Evolutionary conservation across 1,284 basidiomycete genomes (phyloP).

Genomic region (Trichosporon faecale): DNA sequence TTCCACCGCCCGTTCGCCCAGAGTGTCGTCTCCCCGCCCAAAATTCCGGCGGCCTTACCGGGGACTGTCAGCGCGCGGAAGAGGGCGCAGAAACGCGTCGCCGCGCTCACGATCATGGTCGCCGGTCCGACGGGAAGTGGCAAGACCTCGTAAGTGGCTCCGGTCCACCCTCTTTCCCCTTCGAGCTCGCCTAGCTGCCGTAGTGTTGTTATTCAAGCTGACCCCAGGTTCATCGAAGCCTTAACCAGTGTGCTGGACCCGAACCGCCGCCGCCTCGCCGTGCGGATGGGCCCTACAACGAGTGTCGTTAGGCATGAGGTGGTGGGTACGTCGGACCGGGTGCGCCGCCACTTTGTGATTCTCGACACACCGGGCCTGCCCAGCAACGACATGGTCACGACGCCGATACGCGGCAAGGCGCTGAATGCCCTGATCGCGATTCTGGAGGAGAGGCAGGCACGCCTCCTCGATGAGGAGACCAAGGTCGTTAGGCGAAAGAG

Average conservation of each 20-base stretch:
- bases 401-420: slow-evolving; percentile 26
- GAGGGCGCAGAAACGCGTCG: slow-evolving; percentile 21
- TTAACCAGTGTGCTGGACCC: slow-evolving; percentile 23
- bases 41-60: slow-evolving; percentile 8
- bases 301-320: slow-evolving; percentile 20
- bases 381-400: not conserved
- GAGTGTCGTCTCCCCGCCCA: slow-evolving; percentile 21
- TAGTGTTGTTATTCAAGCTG: not conserved
- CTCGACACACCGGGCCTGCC: slow-evolving; percentile 48
- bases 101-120: slow-evolving; percentile 40
- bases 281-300: slow-evolving; percentile 16
- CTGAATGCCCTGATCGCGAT: slow-evolving; percentile 36
- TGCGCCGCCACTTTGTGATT: slow-evolving; percentile 14
- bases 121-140: slow-evolving; percentile 41
- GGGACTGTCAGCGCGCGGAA: slow-evolving; percentile 6
- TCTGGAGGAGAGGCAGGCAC: slow-evolving; percentile 41
- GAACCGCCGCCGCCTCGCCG: not conserved
- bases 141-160: slow-evolving; percentile 40
- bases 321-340: slow-evolving; percentile 9
- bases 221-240: slow-evolving; percentile 22
- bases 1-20: slow-evolving; percentile 42
- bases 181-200: not conserved
- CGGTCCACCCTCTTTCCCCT: not conserved
- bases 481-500: slow-evolving; percentile 39
- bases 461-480: slow-evolving; percentile 42